Evolutionary conservation across 306 rosid species (phyloP).

Genomic region (Phaseolus lunatus): DNA sequence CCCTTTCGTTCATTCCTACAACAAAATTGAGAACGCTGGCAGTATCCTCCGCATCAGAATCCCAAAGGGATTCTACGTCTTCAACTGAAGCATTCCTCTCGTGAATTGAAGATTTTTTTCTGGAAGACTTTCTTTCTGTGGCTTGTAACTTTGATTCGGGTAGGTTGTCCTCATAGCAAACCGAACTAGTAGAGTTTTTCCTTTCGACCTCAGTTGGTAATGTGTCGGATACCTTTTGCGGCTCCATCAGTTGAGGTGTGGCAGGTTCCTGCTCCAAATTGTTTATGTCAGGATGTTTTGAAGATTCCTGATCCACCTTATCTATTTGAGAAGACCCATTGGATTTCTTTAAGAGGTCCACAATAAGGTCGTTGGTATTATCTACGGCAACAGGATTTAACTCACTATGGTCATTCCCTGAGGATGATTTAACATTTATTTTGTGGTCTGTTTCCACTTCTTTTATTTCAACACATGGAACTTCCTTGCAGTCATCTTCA

Average conservation of each 20-base stretch:
- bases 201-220: slow-evolving; percentile 35
- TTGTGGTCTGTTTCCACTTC: slow-evolving; percentile 43
- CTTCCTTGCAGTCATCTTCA: slow-evolving; percentile 63
- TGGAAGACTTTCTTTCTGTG: slow-evolving; percentile 46
- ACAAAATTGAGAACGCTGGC: slow-evolving; percentile 67
- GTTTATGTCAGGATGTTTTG: slow-evolving; percentile 36
- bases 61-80: slow-evolving; percentile 46
- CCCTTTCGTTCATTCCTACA: slow-evolving; percentile 45
- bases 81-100: slow-evolving; percentile 37
- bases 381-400: slow-evolving; percentile 39
- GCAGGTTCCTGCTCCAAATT: slow-evolving; percentile 44
- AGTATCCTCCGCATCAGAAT: slow-evolving; percentile 68
- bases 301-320: slow-evolving; percentile 48
- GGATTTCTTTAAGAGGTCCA: slow-evolving; percentile 56
- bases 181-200: slow-evolving; percentile 43
- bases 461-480: slow-evolving; percentile 58
- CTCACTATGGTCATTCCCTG: slow-evolving; percentile 43
- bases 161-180: slow-evolving; percentile 35
- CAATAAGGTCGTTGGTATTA: slow-evolving; percentile 50
- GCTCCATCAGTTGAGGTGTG: slow-evolving; percentile 37
- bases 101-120: slow-evolving; percentile 45
- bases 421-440: slow-evolving; percentile 40
- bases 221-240: slow-evolving; percentile 37
- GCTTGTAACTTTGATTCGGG: slow-evolving; percentile 43
- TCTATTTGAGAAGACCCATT: slow-evolving; percentile 46